These are phyloP conservation scores for Fusarium tupiense DNA, from an alignment of 2,329 filamentous ascomycete species.

Conservation along the genomic window DNA sequence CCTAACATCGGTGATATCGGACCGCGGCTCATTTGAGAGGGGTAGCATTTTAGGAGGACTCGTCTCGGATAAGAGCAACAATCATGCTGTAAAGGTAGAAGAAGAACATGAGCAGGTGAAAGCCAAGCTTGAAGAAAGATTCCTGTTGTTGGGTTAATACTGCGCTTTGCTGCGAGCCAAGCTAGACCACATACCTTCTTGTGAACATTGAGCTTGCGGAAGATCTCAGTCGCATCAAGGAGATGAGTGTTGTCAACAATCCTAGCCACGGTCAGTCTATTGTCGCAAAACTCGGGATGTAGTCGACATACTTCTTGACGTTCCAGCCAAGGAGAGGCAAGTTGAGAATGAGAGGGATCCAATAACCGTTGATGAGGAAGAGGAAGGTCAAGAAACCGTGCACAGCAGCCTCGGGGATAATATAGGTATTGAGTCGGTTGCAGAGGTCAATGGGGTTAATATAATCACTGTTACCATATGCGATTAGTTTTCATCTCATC, in stretches of 20 bases:
- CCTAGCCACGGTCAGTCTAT: constrained; percentile 59
- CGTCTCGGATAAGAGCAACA: constrained; percentile 94
- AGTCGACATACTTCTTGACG: constrained; percentile 86
- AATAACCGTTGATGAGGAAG: constrained; percentile 99
- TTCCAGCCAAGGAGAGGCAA: constrained; percentile 93
- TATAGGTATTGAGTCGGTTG: constrained; percentile 99
- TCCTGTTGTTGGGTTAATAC: constrained; percentile 67
- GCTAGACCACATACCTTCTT: constrained; percentile 77
- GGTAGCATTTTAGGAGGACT: constrained; percentile 73
- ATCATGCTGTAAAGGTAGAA: constrained; percentile 99
- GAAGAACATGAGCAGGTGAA: constrained; percentile 99
- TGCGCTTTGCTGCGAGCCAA: background rate
- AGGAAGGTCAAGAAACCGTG: constrained; percentile 95
- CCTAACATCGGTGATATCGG: constrained; percentile 16
- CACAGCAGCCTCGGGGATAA: constrained; percentile 96
- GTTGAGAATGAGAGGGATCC: constrained; percentile 92
- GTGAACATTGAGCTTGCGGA: constrained; percentile 98
- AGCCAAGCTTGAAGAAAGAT: constrained; percentile 98
- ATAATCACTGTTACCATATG: constrained; percentile 78
- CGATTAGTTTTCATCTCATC: constrained; percentile 26
- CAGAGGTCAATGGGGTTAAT: constrained; percentile 99
- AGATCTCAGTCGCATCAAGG: constrained; percentile 97
- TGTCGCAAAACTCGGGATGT: background rate
- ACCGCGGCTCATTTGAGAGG: constrained; percentile 25
- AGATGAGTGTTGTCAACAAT: constrained; percentile 98